phyloP scores from a whole-genome alignment of 2,329 filamentous ascomycete species.

The Alternaria brassicicola region DNA sequence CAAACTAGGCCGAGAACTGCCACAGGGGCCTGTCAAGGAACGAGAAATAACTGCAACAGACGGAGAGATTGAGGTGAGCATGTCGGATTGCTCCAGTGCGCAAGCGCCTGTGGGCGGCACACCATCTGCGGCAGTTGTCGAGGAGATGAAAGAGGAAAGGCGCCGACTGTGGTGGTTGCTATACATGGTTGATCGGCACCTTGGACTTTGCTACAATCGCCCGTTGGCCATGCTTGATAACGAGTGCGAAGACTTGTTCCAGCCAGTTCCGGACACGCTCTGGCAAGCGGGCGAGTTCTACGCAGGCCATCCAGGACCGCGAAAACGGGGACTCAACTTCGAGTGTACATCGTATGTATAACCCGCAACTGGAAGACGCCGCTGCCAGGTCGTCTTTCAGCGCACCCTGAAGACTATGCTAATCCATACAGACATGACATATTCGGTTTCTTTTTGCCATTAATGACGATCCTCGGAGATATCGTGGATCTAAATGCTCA shows the following conservation, averaged over 20 bases:
- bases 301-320: constrained; percentile 50
- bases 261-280: constrained; percentile 82
- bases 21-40: constrained; percentile 58
- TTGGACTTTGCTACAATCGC: constrained; percentile 89
- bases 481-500: constrained; percentile 91
- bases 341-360: constrained; percentile 70
- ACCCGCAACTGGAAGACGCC: neutral
- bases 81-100: constrained; percentile 35
- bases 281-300: constrained; percentile 86
- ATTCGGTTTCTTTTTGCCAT: constrained; percentile 87
- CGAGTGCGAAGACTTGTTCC: constrained; percentile 80
- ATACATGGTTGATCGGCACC: constrained; percentile 82
- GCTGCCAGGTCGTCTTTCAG: neutral
- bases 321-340: constrained; percentile 70
- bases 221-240: constrained; percentile 81
- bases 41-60: constrained; percentile 37
- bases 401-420: neutral
- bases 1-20: constrained; percentile 84
- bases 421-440: constrained; percentile 66
- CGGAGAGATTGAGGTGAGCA: constrained; percentile 48
- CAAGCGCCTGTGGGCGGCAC: constrained; percentile 36
- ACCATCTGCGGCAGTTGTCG: constrained; percentile 44
- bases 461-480: constrained; percentile 93
- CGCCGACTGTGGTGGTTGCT: constrained; percentile 92
- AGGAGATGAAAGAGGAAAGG: constrained; percentile 74